phyloP scores from a whole-genome alignment of 129 eudicot genomes.

The Rutidosis leptorrhynchoides region DNA sequence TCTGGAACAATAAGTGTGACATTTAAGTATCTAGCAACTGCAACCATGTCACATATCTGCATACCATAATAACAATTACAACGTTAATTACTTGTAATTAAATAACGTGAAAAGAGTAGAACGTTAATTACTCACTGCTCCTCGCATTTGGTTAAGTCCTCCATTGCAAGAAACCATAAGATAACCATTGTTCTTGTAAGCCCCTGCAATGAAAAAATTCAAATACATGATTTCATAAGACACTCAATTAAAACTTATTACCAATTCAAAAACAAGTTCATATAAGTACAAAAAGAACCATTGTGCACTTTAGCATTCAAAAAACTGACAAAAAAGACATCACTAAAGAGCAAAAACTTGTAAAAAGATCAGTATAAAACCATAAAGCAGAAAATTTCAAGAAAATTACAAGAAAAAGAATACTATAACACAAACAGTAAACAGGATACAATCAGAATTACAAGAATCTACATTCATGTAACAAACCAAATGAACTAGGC shows the following conservation, averaged over 20 bases:
- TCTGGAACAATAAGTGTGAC: slow-evolving; percentile 73
- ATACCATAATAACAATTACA: slow-evolving; percentile 25
- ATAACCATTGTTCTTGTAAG: slow-evolving; percentile 70
- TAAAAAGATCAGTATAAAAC: not conserved
- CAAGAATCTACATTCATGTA: not conserved
- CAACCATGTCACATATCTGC: slow-evolving; percentile 76
- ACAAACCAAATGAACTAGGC: slow-evolving; percentile 8
- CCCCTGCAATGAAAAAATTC: slow-evolving; percentile 38
- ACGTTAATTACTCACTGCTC: slow-evolving; percentile 46
- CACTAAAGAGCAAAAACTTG: not conserved
- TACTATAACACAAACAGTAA: not conserved
- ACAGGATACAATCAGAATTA: slow-evolving; percentile 11
- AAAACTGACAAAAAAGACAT: slow-evolving; percentile 5
- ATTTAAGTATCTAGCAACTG: slow-evolving; percentile 65
- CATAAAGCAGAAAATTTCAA: not conserved
- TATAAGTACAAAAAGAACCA: no score
- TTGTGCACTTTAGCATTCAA: slow-evolving; percentile 9
- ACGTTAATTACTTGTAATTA: not conserved
- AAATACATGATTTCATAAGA: slow-evolving; percentile 15
- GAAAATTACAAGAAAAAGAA: not conserved
- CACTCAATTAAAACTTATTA: not conserved
- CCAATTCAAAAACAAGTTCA: not conserved
- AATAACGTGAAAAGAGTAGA: not conserved
- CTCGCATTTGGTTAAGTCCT: slow-evolving; percentile 79
- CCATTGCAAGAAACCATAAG: slow-evolving; percentile 80